These are phyloP conservation scores for Bipolaris cookei DNA, from an alignment of 2,329 filamentous ascomycete genomes.

Conservation along the genomic window DNA sequence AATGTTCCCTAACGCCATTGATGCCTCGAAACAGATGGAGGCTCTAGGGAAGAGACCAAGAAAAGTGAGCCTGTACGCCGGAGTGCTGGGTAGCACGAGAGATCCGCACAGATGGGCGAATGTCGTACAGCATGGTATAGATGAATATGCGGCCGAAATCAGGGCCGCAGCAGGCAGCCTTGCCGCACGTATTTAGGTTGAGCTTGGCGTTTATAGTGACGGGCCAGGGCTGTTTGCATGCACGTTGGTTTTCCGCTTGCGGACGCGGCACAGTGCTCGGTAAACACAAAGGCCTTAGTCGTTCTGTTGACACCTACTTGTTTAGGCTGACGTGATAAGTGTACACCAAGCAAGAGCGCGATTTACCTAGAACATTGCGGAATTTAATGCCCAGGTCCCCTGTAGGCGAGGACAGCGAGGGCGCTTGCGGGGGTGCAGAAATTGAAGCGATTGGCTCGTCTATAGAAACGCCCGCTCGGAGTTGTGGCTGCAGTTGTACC, in stretches of 20 bases:
- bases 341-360: background rate
- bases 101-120: too few species aligned
- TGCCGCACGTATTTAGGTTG: background rate
- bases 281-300: background rate
- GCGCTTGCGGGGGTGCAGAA: background rate
- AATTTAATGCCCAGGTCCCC: too few species aligned
- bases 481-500: too few species aligned
- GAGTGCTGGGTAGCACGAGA: background rate
- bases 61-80: background rate
- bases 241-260: background rate
- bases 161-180: background rate
- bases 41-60: too few species aligned
- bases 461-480: background rate
- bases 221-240: background rate
- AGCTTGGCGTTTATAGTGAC: background rate
- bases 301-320: too few species aligned
- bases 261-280: background rate
- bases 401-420: too few species aligned
- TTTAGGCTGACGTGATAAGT: background rate
- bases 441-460: background rate
- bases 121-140: background rate
- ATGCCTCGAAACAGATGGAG: background rate
- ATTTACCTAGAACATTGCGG: too few species aligned
- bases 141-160: background rate
- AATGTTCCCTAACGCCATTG: background rate